phyloP scores from a whole-genome alignment of 768 basidiomycete species.

The Sutorius australiensis region DNA sequence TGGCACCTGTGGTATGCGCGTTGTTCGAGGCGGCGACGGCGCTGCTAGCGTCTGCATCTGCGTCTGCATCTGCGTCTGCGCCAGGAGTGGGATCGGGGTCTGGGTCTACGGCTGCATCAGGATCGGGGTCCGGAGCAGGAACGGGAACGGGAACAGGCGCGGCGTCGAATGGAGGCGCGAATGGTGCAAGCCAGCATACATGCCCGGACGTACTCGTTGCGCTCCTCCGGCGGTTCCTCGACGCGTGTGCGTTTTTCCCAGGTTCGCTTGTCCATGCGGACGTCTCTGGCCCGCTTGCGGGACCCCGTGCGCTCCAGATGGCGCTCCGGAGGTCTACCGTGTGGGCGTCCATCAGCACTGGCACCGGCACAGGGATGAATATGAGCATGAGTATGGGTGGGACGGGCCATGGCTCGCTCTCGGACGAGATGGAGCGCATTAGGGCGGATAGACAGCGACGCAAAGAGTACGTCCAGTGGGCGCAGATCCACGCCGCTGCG shows the following conservation, averaged over 20 bases:
- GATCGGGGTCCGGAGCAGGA: conserved; percentile 29
- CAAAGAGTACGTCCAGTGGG: conserved; percentile 66
- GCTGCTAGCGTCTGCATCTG: conserved; percentile 24
- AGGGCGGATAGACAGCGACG: conserved; percentile 55
- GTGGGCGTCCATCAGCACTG: conserved; percentile 40
- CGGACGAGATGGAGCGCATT: conserved; percentile 62
- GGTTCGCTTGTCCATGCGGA: conserved; percentile 49
- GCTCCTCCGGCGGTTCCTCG: conserved; percentile 46
- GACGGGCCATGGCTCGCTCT: conserved; percentile 34
- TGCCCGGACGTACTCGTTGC: conserved; percentile 9
- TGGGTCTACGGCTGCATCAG: conserved; percentile 34
- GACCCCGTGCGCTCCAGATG: conserved; percentile 55
- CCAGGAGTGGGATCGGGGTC: conserved; percentile 18
- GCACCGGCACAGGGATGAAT: background rate
- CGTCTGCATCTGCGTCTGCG: conserved; percentile 32
- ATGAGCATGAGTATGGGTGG: background rate
- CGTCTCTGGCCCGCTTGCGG: conserved; percentile 51
- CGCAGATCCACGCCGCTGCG: conserved; percentile 60
- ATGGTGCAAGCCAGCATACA: background rate
- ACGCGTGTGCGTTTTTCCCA: conserved; percentile 51
- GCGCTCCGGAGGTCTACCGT: conserved; percentile 54
- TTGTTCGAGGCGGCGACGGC: conserved; percentile 49
- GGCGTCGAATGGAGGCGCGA: too few species aligned
- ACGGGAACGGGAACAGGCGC: too few species aligned
- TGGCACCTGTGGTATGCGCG: conserved; percentile 47